Conservation (phyloP, 2,329 filamentous ascomycete genomes). For the Dactylellina drechsleri region DNA sequence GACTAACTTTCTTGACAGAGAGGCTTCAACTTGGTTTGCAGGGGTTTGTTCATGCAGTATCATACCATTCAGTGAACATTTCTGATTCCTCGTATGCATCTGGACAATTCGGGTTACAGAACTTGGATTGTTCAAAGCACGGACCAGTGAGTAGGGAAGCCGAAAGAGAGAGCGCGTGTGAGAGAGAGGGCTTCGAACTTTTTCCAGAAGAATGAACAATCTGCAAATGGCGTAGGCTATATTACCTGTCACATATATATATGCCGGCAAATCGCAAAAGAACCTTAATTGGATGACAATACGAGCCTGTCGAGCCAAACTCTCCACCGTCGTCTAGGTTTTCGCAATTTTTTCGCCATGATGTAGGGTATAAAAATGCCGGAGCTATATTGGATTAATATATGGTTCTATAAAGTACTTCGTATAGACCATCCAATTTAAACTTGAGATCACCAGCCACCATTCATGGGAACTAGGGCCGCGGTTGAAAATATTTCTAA, state of each 20-base stretch:
- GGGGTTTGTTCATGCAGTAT: not conserved
- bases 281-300: slow-evolving; percentile 46
- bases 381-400: too few relatives aligned
- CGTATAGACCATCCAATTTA: too few relatives aligned
- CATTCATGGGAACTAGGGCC: not conserved
- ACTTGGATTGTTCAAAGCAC: slow-evolving; percentile 3
- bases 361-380: not conserved
- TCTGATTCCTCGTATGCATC: slow-evolving; percentile 33
- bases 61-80: not conserved
- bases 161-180: not conserved
- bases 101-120: slow-evolving; percentile 38
- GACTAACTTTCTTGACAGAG: too few relatives aligned
- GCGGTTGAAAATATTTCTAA: not conserved
- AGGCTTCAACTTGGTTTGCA: too few relatives aligned
- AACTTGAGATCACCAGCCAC: too few relatives aligned
- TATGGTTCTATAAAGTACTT: too few relatives aligned
- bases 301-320: slow-evolving; percentile 15
- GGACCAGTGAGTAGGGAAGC: slow-evolving; percentile 21
- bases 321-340: too few relatives aligned
- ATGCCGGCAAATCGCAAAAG: slow-evolving; percentile 2
- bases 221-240: slow-evolving; percentile 39
- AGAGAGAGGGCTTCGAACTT: not conserved
- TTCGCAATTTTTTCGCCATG: too few relatives aligned
- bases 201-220: not conserved
- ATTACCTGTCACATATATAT: slow-evolving; percentile 39